A percentile compares a stretch with the other conserved stretches of the same genome.
Conservation (phyloP, 495 filamentous ascomycete genomes). For the Aspergillus carlsbadensis region DNA sequence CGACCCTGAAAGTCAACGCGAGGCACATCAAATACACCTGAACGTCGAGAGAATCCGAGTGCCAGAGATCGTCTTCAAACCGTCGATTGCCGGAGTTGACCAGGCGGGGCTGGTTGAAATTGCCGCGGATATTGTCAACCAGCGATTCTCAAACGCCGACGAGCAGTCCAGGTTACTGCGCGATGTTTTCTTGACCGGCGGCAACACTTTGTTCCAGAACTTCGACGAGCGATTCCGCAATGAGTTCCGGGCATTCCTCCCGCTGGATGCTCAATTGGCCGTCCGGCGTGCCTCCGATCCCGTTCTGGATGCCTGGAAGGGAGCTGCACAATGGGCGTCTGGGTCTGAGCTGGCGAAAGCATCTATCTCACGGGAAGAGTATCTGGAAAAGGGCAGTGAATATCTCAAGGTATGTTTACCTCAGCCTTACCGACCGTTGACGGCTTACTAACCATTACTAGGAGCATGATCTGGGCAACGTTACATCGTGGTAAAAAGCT, state of each 20-base stretch:
- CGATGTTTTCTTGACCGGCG: constrained; percentile 92
- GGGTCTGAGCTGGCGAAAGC: constrained; percentile 32
- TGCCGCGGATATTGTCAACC: constrained; percentile 76
- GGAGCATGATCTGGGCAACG: constrained; percentile 84
- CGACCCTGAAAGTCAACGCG: constrained; percentile 73
- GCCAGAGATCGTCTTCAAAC: constrained; percentile 93
- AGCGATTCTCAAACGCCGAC: constrained; percentile 61
- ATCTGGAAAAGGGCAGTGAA: constrained; percentile 78
- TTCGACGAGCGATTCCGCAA: constrained; percentile 80
- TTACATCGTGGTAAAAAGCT: constrained; percentile 30
- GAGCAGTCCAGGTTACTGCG: constrained; percentile 65
- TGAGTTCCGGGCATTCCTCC: constrained; percentile 71
- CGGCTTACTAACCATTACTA: constrained; percentile 30
- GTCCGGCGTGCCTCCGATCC: constrained; percentile 72
- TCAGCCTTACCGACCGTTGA: background rate
- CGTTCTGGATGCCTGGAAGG: constrained; percentile 86
- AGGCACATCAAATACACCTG: constrained; percentile 86
- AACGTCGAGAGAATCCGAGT: constrained; percentile 97
- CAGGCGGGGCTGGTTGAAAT: constrained; percentile 93
- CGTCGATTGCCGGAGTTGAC: constrained; percentile 90
- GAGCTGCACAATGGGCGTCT: constrained; percentile 77
- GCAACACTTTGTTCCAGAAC: constrained; percentile 80
- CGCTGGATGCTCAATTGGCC: constrained; percentile 59
- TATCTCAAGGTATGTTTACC: constrained; percentile 69
- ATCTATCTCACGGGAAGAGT: constrained; percentile 70